These are phyloP conservation scores for Cordyceps tenuipes DNA, from an alignment of 2,329 filamentous ascomycete species.

Conservation along the genomic window DNA sequence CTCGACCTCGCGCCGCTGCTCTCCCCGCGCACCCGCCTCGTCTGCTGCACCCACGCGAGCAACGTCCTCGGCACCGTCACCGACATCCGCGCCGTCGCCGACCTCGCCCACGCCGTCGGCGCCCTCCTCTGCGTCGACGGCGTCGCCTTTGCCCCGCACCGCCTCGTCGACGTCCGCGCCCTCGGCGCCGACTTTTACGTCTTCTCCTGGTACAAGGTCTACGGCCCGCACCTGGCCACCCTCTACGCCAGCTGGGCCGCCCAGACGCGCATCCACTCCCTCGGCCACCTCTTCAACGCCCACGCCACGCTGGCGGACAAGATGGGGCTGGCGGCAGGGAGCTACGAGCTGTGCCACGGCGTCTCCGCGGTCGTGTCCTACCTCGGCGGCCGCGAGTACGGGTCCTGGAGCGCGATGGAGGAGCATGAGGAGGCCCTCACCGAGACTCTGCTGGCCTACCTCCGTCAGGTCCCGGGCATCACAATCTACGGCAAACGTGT, in stretches of 20 bases:
- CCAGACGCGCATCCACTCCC: slow-evolving; percentile 45
- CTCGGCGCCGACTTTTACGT: slow-evolving; percentile 67
- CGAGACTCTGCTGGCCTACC: slow-evolving; percentile 48
- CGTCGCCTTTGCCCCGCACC: slow-evolving; percentile 68
- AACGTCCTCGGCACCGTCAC: slow-evolving; percentile 68
- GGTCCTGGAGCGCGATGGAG: slow-evolving; percentile 43
- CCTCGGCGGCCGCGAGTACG: slow-evolving; percentile 33
- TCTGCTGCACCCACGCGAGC: slow-evolving; percentile 64
- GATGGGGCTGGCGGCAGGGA: slow-evolving; percentile 55
- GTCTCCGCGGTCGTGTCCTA: slow-evolving; percentile 57
- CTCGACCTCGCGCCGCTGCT: slow-evolving; percentile 52
- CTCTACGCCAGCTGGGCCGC: slow-evolving; percentile 56
- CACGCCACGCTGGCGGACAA: slow-evolving; percentile 54
- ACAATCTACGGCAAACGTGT: slow-evolving; percentile 50
- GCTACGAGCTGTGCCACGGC: slow-evolving; percentile 60
- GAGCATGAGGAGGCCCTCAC: slow-evolving; percentile 55
- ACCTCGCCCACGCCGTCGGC: slow-evolving; percentile 38
- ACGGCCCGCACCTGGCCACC: slow-evolving; percentile 65
- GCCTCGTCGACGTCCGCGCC: slow-evolving; percentile 57
- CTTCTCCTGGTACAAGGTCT: slow-evolving; percentile 81
- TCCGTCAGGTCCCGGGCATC: slow-evolving; percentile 42
- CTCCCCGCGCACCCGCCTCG: slow-evolving; percentile 55
- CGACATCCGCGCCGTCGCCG: slow-evolving; percentile 48
- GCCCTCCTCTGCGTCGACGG: slow-evolving; percentile 66
- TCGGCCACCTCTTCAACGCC: slow-evolving; percentile 61